Base-by-base conservation (phyloP, 768 basidiomycete genomes). In the Fomitopsis serialis region DNA sequence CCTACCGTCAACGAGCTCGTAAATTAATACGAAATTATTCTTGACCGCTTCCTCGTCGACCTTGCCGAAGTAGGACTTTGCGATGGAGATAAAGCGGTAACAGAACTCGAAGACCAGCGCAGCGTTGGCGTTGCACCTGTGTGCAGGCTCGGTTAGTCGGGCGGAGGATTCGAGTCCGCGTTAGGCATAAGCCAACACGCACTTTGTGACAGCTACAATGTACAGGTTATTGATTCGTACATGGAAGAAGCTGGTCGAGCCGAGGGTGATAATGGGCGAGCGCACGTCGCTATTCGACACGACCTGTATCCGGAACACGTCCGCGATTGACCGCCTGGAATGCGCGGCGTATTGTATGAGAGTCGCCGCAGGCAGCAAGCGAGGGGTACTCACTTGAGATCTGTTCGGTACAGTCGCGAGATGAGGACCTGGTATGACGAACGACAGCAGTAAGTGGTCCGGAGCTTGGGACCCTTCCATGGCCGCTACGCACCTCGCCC, bases 211-310 rank as follows among this genome's bases (percentile, higher is more conserved):
- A 3, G 92, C 92, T 4, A 97, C 88, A 24, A 99, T 80, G 66
- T 98, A 99, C 40, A 99, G 79, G 61, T 97, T 98, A 74, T 96
- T 95, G 54, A 96, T 77, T 57, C 93, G 77, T 56, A 98, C 95
- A 66, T 99, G 97, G 69, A 99, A 98, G 81, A 99, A 99, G 64
- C 94, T 96, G 0, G 96, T 98, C 21, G 94, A 98, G 23, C 96
- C 95, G 22, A 99, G 79, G 0, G 97, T 98, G 67, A 98, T 90
- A 64, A 99, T 96, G 10, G 97, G 97, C 32, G 95, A 95, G 58
- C 95, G 82, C 25, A 98, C 92, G 66, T 98, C 95, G 63, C 89
- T 92, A 73, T 93, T 98, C 35, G 96, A 97, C 48, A 99, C 89
- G 66, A 99, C 97, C 69, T 99, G 97, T 68, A 99, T 98, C 60